phyloP scores from a whole-genome alignment of 768 basidiomycete genomes.

The Suillus clintonianus region DNA sequence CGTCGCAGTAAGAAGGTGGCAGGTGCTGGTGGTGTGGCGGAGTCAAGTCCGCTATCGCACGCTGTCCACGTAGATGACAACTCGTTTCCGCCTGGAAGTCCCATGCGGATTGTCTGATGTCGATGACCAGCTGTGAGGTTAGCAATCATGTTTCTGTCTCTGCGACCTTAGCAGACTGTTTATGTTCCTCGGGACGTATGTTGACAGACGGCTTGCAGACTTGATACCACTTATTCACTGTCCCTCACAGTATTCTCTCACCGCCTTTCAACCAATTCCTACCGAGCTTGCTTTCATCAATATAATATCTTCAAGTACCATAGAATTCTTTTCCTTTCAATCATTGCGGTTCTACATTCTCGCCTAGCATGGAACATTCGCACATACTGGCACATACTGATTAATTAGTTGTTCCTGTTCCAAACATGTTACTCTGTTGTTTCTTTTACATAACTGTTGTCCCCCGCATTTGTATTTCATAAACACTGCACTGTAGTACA shows the following conservation, averaged over 20 bases:
- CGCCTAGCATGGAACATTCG: neutral
- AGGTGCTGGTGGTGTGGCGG: constrained; percentile 19
- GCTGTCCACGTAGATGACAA: constrained; percentile 6
- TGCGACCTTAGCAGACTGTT: neutral
- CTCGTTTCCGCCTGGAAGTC: constrained; percentile 26
- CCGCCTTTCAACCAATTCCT: neutral
- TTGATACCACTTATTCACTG: neutral
- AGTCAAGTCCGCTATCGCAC: constrained; percentile 38
- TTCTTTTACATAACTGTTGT: neutral
- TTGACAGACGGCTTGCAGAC: neutral
- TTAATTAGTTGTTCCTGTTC: neutral
- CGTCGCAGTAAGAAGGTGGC: constrained; percentile 52
- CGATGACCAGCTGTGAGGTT: neutral
- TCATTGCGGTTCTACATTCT: neutral
- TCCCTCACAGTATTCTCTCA: neutral
- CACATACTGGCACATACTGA: neutral
- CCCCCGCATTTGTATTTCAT: neutral
- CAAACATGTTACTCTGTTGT: neutral
- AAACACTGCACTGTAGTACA: neutral
- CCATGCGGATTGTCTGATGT: constrained; percentile 31
- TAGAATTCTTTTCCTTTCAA: neutral
- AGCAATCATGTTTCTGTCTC: neutral
- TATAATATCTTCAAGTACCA: constrained; percentile 2
- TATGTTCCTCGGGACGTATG: neutral
- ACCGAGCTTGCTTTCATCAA: neutral